Evolutionary conservation across 2,329 filamentous ascomycete genomes (phyloP).

Genomic region (Talaromyces funiculosus): DNA sequence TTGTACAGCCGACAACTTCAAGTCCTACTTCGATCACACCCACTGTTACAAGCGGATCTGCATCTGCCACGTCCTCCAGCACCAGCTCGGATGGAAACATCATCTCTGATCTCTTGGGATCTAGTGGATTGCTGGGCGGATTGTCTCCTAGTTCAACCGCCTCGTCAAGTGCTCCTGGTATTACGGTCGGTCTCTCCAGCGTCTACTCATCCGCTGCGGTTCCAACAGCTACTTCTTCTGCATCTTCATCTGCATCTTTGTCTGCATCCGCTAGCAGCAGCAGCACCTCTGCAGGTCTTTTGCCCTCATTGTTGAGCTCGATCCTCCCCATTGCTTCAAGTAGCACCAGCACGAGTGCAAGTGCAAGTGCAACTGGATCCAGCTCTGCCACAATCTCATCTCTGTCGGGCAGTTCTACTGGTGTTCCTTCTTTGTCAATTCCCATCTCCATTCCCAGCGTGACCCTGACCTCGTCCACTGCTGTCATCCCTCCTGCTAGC

Average conservation of each 20-base stretch:
- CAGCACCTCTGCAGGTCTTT: neutral
- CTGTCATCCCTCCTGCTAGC: conserved; percentile 9
- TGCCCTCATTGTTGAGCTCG: conserved; percentile 5
- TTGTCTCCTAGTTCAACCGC: neutral
- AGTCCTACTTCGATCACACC: neutral
- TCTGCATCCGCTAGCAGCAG: conserved; percentile 2
- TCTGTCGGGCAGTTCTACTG: neutral
- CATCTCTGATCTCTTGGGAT: conserved; percentile 7
- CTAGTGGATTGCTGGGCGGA: conserved; percentile 6
- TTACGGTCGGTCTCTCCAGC: conserved; percentile 15
- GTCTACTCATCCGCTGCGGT: conserved; percentile 3
- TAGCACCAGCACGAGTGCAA: neutral
- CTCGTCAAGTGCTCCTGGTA: conserved; percentile 6
- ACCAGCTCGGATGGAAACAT: conserved; percentile 7
- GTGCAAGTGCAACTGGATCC: conserved; percentile 5
- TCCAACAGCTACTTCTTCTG: conserved; percentile 5
- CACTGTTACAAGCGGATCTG: neutral
- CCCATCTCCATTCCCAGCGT: conserved; percentile 10
- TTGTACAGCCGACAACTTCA: conserved; percentile 10
- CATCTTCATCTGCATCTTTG: neutral
- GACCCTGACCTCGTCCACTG: conserved; percentile 6
- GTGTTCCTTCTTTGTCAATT: conserved; percentile 6
- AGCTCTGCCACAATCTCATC: conserved; percentile 5
- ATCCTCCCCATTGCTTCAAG: neutral
- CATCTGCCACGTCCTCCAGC: conserved; percentile 2